These are phyloP conservation scores for Nicotiana benthamiana DNA, from an alignment of 257 asterid species.

Conservation along the genomic window DNA sequence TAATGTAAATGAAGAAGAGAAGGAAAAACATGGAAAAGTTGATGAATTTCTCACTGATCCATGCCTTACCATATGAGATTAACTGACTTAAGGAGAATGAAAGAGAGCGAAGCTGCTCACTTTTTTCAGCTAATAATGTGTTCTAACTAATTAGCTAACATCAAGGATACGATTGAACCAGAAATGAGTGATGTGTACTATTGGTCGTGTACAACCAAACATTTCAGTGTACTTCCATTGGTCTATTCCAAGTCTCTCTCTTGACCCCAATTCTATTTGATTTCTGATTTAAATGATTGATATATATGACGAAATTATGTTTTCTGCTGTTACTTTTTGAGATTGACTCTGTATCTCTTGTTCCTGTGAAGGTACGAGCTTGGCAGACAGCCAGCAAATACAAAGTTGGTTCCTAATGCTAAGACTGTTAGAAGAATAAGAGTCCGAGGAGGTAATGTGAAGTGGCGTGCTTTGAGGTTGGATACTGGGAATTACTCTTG, in stretches of 20 bases:
- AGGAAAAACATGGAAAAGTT: neutral
- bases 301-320: neutral
- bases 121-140: neutral
- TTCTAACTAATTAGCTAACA: too few relatives aligned
- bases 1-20: neutral
- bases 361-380: slow-evolving; percentile 28
- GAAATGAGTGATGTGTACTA: neutral
- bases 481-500: slow-evolving; percentile 50
- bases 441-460: slow-evolving; percentile 43
- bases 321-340: neutral
- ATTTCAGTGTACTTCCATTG: neutral
- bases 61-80: neutral
- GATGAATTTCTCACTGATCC: neutral
- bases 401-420: slow-evolving; percentile 26
- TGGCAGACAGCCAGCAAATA: slow-evolving; percentile 39
- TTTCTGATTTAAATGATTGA: neutral
- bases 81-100: neutral
- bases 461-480: slow-evolving; percentile 50
- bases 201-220: neutral
- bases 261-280: neutral
- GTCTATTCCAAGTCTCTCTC: neutral
- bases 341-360: neutral
- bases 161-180: neutral
- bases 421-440: slow-evolving; percentile 32
- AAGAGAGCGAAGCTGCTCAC: neutral